Base-by-base conservation (phyloP, 1,284 basidiomycete species). In the Cutaneotrichosporon cyanovorans region DNA sequence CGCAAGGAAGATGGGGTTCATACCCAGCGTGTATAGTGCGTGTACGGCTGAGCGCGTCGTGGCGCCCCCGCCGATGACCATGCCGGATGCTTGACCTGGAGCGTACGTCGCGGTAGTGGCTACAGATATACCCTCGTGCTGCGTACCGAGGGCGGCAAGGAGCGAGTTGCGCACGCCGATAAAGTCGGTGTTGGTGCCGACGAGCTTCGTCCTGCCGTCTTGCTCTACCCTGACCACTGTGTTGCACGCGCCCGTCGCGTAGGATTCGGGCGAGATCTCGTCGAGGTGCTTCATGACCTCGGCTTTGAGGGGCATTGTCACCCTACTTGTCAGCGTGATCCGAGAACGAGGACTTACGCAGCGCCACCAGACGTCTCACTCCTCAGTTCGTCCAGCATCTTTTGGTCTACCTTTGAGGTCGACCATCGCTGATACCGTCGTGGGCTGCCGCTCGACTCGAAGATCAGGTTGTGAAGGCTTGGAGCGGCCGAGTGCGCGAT, bases 151-250 rank as follows among this genome's bases (percentile, higher is more conserved):
- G 0, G 41, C 23, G 2, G 31, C 32, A 0, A 51, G 30, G 3
- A 51, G 21, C 6, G 31, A 20, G 23, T 40, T 46, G 12, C 39
- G 33, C 8, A 77, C 57, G 1, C 85, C 88, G 30, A 84, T 65
- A 80, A 86, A 91, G 63, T 92, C 89, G 0, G 86, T 89, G 71
- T 93, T 93, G 59, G 90, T 86, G 5, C 89, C 89, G 31, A 79
- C 73, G 18, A 90, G 73, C n/a, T 74, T 69, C 2, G 73, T 70
- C 10, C 71, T 68, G 2, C 78, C 77, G 44, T 76, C 74, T 1
- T 66, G 60, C 23, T 54, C 60, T 31, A 49, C 53, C 33, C 57
- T 59, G 11, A 83, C 81, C 19, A 92, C 78, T 25, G 88, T 92
- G 69, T 93, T 92, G 53, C 90, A 84, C 0, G 89, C 87, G 0